Base-by-base conservation (phyloP, 495 filamentous ascomycete species). In the Lasiosphaeris hirsuta region DNA sequence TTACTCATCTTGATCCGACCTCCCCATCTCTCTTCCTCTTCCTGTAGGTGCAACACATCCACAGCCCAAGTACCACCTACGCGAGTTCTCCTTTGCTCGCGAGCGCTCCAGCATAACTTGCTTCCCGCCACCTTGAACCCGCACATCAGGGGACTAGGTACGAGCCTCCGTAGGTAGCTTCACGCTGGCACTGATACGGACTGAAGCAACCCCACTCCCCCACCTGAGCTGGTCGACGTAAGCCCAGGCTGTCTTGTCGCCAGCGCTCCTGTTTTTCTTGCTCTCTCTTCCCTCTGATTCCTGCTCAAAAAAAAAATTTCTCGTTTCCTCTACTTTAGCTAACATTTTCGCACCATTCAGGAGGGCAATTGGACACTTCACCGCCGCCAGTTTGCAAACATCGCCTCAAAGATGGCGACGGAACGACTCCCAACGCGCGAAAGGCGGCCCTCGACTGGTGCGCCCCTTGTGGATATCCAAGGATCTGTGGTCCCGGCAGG, bases 391-490 rank as follows among this genome's bases (percentile, higher is more conserved):
- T 46, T 35, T 13, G 23, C 23, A 23, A 15, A 39, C 49, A 51
- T 10, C 8, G n/a, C 33, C 8, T 11, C 44, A 15, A 63, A 58
- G 11, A 77, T 77, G 75, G 62, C 73, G 47, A 67, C 74, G 49
- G 63, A 65, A 36, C 64, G 62, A 14, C 53, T 77, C 14, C 73
- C 76, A 33, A 52, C 49, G 10, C 69, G 77, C 56, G 69, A 78
- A 60, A 82, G 92, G 56, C 87, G 80, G 56, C 89, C 88, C 34
- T 94, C 89, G 34, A 86, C 86, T 36, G 85, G 89, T 47, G 88
- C 89, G 51, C 92, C 91, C 35, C 84, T 96, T 63, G 81, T 86
- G 40, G 89, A 92, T 63, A 84, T 97, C 36, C 79, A 88, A 70
- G 92, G 90, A 43, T 87, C 88, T 2, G 79, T 97, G 52, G 87